Evolutionary conservation across 352 stramenopile species (phyloP), one percentile per base, ranked within the genome.

Genomic region (Peronospora belbahrii): DNA sequence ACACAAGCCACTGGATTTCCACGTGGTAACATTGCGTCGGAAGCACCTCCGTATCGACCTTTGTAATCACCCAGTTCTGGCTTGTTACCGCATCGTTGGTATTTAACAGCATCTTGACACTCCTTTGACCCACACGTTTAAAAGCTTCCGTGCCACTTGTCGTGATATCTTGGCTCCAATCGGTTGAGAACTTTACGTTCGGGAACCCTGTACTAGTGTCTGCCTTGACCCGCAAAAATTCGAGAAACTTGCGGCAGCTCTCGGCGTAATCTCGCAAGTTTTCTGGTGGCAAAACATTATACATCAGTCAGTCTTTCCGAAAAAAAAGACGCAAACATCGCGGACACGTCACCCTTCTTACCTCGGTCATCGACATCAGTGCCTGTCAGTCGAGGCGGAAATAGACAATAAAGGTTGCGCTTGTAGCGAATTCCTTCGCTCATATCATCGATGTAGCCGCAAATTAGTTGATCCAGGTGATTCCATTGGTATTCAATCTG

Each of bases 371-470:
- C 46, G 19, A 59, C 22, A 56, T 65, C 37, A 1, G 62, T 59
- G 1, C 60, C 59, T 23, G 61, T 51, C 0, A 79, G 48, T 18
- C 58, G 48, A 14, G 79, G 75, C 6, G 80, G 80, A 9, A 89
- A 53, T 27, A 92, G 60, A 39, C 74, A 88, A 44, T 77, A 88
- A 17, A 86, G 43, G 31, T 78, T 84, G 11, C 83, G 74, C 38
- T 88, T 88, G 48, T 88, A 90, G 17, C 81, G 79, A 27, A 85
- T 88, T 18, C 59, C 74, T 55, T 94, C 83, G 48, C 65, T 83
- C 80, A 94, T 94, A 24, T 88, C 72, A 48, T 91, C 83, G 17
- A 83, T 84, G 59, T 94, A 88, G 36, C 83, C 77, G 34, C 79
- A 94, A 15, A 94, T 85, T 20, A 94, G 55, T 45, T 91, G 78